Evolutionary conservation across 2,329 filamentous ascomycete species (phyloP).

Genomic region (Beauveria sp.): DNA sequence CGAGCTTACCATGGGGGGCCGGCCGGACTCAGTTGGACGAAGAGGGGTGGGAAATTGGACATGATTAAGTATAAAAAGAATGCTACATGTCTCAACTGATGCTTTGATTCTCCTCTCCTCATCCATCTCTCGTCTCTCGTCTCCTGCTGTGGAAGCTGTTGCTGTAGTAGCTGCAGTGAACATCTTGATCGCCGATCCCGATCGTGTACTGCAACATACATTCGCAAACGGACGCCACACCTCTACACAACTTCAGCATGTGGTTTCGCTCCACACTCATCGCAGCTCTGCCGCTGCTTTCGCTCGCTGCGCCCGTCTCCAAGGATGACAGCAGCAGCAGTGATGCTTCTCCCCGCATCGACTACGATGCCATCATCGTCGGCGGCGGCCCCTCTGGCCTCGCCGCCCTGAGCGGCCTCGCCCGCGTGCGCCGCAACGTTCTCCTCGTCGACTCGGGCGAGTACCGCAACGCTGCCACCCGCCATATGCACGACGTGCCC

Average conservation of each 20-base stretch:
- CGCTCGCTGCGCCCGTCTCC: constrained; percentile 12
- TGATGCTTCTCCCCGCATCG: constrained; percentile 6
- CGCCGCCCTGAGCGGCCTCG: constrained; percentile 47
- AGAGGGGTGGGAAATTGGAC: neutral
- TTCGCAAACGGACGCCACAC: neutral
- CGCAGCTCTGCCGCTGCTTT: constrained; percentile 14
- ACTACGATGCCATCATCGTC: constrained; percentile 49
- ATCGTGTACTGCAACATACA: neutral
- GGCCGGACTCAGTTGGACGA: neutral
- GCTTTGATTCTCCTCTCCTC: neutral
- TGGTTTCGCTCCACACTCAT: constrained; percentile 7
- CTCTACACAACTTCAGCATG: neutral
- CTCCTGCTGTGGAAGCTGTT: neutral
- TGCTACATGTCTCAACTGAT: neutral
- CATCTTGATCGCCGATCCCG: neutral
- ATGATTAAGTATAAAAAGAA: constrained; percentile 4
- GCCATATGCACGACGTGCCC: constrained; percentile 54
- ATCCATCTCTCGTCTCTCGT: neutral
- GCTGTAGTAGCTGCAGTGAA: neutral
- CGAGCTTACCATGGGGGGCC: neutral
- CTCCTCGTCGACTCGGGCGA: constrained; percentile 50
- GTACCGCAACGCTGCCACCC: constrained; percentile 49
- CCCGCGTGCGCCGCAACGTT: constrained; percentile 46
- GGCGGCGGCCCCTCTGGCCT: constrained; percentile 52
- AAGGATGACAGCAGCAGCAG: neutral